Base-by-base conservation (phyloP, 1,284 basidiomycete species). In the Rugosomyces carneus region DNA sequence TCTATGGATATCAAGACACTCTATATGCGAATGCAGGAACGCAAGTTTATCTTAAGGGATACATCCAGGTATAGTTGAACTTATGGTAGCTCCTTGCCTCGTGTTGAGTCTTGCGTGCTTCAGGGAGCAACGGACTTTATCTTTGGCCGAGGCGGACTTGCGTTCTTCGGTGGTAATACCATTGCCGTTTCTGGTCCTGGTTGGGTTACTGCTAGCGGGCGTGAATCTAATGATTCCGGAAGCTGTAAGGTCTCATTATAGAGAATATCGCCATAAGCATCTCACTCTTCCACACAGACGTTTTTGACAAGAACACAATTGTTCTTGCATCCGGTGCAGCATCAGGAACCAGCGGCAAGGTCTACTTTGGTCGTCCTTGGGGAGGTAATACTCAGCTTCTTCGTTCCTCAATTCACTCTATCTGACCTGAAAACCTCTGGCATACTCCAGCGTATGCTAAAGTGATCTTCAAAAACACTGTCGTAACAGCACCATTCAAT, bases 121-220 rank as follows among this genome's bases (percentile, higher is more conserved):
- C 23, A 79, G 70, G 78, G 77, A 24, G 75, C 74, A 0, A 66
- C 67, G 0, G 77, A 80, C 53, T 80, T 80, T 53, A 77, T 80
- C 48, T 76, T 74, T 46, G 73, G 73, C 4, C 64, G 67, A 31
- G 49, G 42, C 5, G 72, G 68, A 34, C 58, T 57, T 31, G 71
- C 70, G 3, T 75, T 67, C 54, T 75, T 75, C 47, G 68, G 70
- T 19, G 69, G 69, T 5, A 74, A 73, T 51, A 71, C 69, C 3
- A 72, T 74, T 27, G 70, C 61, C 4, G 59, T 67, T 2, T 61
- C 58, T 27, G 70, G 64, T 31, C 57, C 63, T 34, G 76, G 76
- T 1, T 76, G 57, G 42, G 65, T 79, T 42, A 78, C 76, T 13
- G 78, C 78, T 1, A 74, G 66, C 45, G 77, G 77, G 21, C 68